These are phyloP conservation scores for Cladosporium phlei DNA, from an alignment of 2,329 filamentous ascomycete species.

Conservation along the genomic window DNA sequence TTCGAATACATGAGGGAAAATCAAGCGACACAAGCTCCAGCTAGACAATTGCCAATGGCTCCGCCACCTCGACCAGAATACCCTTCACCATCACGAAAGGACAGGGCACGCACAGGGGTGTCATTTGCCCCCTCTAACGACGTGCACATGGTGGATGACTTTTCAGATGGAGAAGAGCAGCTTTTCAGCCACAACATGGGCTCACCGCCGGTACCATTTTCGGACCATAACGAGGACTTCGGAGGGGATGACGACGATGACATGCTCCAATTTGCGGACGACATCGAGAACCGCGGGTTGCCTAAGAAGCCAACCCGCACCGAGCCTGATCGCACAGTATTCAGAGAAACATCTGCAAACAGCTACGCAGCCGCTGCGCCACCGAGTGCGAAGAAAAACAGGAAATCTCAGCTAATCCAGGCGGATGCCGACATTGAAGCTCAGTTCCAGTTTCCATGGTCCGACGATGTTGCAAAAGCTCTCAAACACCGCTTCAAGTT, in stretches of 20 bases:
- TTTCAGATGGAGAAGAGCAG: conserved; percentile 16
- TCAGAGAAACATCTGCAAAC: conserved; percentile 31
- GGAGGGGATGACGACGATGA: conserved; percentile 34
- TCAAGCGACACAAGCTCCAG: not conserved
- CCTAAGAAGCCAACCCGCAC: conserved; percentile 10
- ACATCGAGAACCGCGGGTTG: conserved; percentile 37
- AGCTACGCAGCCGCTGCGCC: conserved; percentile 14
- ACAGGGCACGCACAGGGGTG: not conserved
- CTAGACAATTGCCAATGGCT: conserved; percentile 7
- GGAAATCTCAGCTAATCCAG: conserved; percentile 20
- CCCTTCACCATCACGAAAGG: not conserved
- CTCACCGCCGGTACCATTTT: conserved; percentile 28
- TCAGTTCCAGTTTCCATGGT: conserved; percentile 62
- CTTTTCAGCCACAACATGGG: conserved; percentile 36
- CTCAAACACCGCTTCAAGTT: conserved; percentile 80
- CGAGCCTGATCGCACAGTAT: conserved; percentile 19
- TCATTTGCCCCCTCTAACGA: conserved; percentile 2
- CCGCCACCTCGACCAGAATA: conserved; percentile 7
- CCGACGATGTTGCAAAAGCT: conserved; percentile 73
- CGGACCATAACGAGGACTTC: conserved; percentile 29
- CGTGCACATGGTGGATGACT: conserved; percentile 10
- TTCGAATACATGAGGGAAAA: conserved; percentile 9
- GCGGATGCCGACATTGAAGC: conserved; percentile 23
- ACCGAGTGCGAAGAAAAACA: conserved; percentile 29
- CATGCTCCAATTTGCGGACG: conserved; percentile 40